Base-by-base conservation (phyloP, 129 eudicot genomes). In the Deinandra increscens region DNA sequence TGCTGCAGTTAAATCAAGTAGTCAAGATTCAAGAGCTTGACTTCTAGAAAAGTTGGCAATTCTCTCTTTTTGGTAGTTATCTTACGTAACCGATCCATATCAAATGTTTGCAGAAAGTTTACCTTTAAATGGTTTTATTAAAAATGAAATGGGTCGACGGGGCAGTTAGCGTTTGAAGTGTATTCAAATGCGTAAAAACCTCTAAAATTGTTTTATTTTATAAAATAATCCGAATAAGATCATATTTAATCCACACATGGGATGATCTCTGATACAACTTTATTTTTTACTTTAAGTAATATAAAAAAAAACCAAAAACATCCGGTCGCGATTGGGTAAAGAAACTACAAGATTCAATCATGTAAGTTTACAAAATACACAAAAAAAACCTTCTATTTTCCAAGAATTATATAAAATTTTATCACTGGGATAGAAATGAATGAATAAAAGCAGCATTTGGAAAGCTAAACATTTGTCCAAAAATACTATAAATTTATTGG, bases 1-100 rank as follows among this genome's bases (percentile, higher is more conserved):
- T 58, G 64, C 29, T 58, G 64, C 64, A 58, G 64, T 58, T 58
- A 58, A 58, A 58, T 58, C 64, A 58, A 29, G 41, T 29, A 58
- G 64, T 58, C 64, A 58, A 58, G 64, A 58, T 58, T 31, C 37
- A 58, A 58, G 64, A 26, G 64, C 64, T 58, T 38, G 0, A 58
- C 64, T 58, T 58, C 64, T 58, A 58, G 64, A 58, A 58, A 58
- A 58, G 64, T 29, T 58, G 0, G 15, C 23, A 29, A 29, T 58
- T 58, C 64, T 58, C 18, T 58, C 64, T 58, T 58, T 58, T 58
- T 58, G 64, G 37, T 29, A 29, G 64, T 29, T 39, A 58, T 58
- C 63, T 26, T 58, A 58, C 64, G 64, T 58, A 26, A 22, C 64
- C 15, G 18, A 29, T 58, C 41, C 18, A 26, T 58, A 58, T 41